Conservation (phyloP, 2,329 filamentous ascomycete genomes). For the Fusarium lyarnte region DNA sequence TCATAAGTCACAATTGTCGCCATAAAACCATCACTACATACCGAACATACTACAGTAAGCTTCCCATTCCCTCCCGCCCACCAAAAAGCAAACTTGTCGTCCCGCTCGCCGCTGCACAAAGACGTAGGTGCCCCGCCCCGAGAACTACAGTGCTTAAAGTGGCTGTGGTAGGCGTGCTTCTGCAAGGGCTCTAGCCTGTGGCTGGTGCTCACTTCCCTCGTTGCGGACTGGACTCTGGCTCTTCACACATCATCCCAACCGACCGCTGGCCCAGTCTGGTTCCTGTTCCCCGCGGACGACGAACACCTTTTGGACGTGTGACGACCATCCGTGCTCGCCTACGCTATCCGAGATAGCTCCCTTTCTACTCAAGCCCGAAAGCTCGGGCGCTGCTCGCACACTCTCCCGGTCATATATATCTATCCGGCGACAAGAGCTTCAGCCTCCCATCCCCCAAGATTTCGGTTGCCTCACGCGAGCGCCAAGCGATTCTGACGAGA, state of each 20-base stretch:
- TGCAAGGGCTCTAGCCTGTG: conserved; percentile 31
- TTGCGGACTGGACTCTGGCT: conserved; percentile 15
- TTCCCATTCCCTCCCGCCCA: neutral
- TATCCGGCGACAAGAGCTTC: conserved; percentile 15
- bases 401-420: conserved; percentile 28
- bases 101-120: conserved; percentile 9
- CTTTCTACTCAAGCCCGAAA: conserved; percentile 38
- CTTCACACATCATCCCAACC: conserved; percentile 26
- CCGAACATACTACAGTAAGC: neutral
- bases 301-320: conserved; percentile 40
- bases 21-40: conserved; percentile 7
- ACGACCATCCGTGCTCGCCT: conserved; percentile 40
- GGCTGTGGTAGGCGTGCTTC: conserved; percentile 24
- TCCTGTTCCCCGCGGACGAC: conserved; percentile 35
- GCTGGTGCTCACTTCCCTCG: conserved; percentile 28
- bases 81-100: conserved; percentile 18
- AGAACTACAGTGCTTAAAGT: conserved; percentile 8
- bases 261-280: conserved; percentile 29
- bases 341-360: conserved; percentile 41
- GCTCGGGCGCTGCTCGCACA: conserved; percentile 38
- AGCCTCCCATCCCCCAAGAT: conserved; percentile 7
- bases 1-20: neutral
- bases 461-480: conserved; percentile 42
- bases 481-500: conserved; percentile 35
- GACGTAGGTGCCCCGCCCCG: conserved; percentile 31